Percentiles rank a stretch among this genome's conserved stretches.
These are phyloP conservation scores for Mycena metata DNA, from an alignment of 768 basidiomycete genomes.

Conservation along the genomic window DNA sequence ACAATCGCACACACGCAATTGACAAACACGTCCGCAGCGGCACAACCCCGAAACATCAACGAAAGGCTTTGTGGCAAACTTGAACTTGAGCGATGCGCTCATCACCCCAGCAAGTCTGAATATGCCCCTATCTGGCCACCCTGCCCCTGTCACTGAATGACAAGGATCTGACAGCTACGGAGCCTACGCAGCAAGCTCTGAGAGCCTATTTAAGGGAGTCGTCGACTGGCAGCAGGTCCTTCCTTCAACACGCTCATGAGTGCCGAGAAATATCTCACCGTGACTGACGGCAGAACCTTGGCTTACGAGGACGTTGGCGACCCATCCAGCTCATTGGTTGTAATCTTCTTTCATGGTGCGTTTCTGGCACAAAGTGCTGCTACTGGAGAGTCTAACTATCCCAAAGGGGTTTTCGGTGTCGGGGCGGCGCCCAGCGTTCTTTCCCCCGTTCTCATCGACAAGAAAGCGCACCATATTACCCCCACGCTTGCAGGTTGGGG, in stretches of 20 bases:
- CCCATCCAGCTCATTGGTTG: slow-evolving; percentile 59
- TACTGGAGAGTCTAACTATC: no score
- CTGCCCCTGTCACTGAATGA: neutral
- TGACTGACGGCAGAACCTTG: slow-evolving; percentile 61
- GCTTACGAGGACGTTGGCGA: slow-evolving; percentile 70
- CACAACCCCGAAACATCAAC: no score
- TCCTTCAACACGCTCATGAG: neutral
- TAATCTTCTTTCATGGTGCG: slow-evolving; percentile 68
- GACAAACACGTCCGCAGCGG: no score
- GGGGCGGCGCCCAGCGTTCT: slow-evolving; percentile 54
- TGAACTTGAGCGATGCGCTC: no score
- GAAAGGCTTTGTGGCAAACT: no score
- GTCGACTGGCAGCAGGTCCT: no score
- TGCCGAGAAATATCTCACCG: slow-evolving; percentile 53
- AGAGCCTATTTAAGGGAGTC: neutral
- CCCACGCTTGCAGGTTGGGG: slow-evolving; percentile 70
- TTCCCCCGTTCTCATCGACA: slow-evolving; percentile 53
- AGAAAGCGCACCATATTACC: slow-evolving; percentile 59
- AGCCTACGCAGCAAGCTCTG: neutral
- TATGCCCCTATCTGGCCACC: no score
- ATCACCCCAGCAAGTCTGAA: no score
- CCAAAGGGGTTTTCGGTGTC: slow-evolving; percentile 54
- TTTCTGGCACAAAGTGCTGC: no score
- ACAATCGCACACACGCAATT: no score
- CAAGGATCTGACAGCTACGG: slow-evolving; percentile 1